A percentile compares a stretch with the other conserved stretches of the same genome.
Conservation (phyloP, 176 grass and related monocot species). For the Oryza rufipogon region DNA sequence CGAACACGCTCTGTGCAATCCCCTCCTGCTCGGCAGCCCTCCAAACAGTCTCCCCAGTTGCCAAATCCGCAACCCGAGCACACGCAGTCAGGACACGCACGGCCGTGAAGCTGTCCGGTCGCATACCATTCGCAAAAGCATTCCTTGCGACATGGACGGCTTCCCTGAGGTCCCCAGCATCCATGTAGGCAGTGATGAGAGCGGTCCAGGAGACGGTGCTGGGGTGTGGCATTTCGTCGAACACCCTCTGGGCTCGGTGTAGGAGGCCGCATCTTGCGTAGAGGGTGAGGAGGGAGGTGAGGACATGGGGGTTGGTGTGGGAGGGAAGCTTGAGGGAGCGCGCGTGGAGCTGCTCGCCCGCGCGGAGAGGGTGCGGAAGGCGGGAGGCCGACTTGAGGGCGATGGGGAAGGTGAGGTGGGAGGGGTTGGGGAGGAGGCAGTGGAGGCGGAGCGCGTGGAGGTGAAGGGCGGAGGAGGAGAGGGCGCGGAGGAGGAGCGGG, state of each 20-base stretch:
- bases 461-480: slow-evolving; percentile 42
- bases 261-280: slow-evolving; percentile 53
- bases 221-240: slow-evolving; percentile 65
- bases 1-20: slow-evolving; percentile 37
- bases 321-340: slow-evolving; percentile 56
- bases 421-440: slow-evolving; percentile 29
- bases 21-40: slow-evolving; percentile 33
- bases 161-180: slow-evolving; percentile 16
- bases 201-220: slow-evolving; percentile 66
- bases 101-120: slow-evolving; percentile 54
- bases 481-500: slow-evolving; percentile 39
- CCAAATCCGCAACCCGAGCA: slow-evolving; percentile 48
- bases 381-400: slow-evolving; percentile 68
- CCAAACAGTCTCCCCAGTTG: slow-evolving; percentile 46
- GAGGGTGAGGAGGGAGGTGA: slow-evolving; percentile 59
- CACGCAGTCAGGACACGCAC: slow-evolving; percentile 61
- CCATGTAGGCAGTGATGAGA: slow-evolving; percentile 64
- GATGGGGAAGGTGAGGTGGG: slow-evolving; percentile 59
- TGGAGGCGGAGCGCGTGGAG: slow-evolving; percentile 49
- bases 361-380: slow-evolving; percentile 30
- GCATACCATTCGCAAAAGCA: slow-evolving; percentile 39
- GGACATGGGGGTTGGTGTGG: slow-evolving; percentile 50
- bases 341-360: slow-evolving; percentile 53
- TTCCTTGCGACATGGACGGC: slow-evolving; percentile 18
- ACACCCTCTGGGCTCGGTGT: slow-evolving; percentile 39